phyloP scores from a whole-genome alignment of 495 filamentous ascomycete genomes.

The Aspergillus affinis region DNA sequence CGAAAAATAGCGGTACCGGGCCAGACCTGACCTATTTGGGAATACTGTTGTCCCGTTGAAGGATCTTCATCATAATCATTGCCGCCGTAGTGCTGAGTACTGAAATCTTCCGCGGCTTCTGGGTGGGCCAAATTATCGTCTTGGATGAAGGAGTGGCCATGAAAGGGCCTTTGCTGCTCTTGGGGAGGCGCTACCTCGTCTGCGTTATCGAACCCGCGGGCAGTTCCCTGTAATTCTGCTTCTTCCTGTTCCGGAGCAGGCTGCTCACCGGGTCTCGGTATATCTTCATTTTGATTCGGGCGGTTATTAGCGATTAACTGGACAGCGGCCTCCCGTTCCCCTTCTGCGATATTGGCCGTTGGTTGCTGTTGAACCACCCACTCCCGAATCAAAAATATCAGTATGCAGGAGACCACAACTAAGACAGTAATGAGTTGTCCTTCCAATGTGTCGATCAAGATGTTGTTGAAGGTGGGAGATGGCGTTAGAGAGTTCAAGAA shows the following conservation, averaged over 20 bases:
- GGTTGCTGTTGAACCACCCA: slow-evolving; percentile 99
- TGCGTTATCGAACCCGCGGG: neutral
- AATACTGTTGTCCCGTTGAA: slow-evolving; percentile 34
- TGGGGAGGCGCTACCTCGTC: neutral
- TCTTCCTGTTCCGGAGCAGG: slow-evolving; percentile 14
- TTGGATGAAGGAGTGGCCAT: slow-evolving; percentile 1
- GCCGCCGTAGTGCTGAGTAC: slow-evolving; percentile 5
- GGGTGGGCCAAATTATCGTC: slow-evolving; percentile 13
- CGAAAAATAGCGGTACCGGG: slow-evolving; percentile 47
- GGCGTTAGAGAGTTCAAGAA: slow-evolving; percentile 73
- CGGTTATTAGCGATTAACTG: slow-evolving; percentile 42
- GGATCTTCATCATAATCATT: slow-evolving; percentile 27
- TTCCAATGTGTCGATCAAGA: slow-evolving; percentile 81
- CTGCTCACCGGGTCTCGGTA: slow-evolving; percentile 8
- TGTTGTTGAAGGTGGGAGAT: slow-evolving; percentile 70
- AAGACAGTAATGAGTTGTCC: slow-evolving; percentile 89
- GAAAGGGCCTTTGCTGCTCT: neutral
- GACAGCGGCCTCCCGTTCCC: slow-evolving; percentile 47
- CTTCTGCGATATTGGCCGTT: slow-evolving; percentile 58
- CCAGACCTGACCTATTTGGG: slow-evolving; percentile 19
- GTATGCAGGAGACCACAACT: slow-evolving; percentile 87
- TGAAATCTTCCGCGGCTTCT: neutral
- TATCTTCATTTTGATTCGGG: slow-evolving; percentile 23
- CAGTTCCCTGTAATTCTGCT: slow-evolving; percentile 15
- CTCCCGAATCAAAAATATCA: slow-evolving; percentile 93